Percentiles rank a stretch among this genome's conserved stretches.
phyloP scores from a whole-genome alignment of 2,329 filamentous ascomycete genomes.

The Clarireedia hainanense region DNA sequence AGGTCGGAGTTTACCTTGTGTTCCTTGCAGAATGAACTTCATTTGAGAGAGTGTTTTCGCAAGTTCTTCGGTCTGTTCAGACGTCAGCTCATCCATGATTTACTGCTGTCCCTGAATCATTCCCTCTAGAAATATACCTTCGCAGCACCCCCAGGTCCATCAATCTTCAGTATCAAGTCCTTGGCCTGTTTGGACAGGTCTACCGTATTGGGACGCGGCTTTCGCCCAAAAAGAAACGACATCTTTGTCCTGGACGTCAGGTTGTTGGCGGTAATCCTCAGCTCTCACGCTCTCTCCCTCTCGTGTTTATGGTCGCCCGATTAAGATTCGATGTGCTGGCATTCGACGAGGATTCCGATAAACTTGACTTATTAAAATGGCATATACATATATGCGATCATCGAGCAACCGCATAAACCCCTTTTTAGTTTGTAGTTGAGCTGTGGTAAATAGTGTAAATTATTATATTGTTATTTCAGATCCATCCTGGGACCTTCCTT shows the following conservation, averaged over 20 bases:
- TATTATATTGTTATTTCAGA: conserved; percentile 3
- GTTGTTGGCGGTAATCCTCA: conserved; percentile 8
- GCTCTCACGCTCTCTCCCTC: neutral
- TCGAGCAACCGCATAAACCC: neutral
- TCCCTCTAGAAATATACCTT: conserved; percentile 39
- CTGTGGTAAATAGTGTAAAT: neutral
- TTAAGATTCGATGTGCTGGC: conserved; percentile 9
- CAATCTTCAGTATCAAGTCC: conserved; percentile 53
- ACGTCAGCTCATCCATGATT: conserved; percentile 16
- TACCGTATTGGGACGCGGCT: conserved; percentile 52
- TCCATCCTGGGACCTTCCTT: conserved; percentile 8
- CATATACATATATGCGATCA: conserved; percentile 4
- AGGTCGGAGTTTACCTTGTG: conserved; percentile 56
- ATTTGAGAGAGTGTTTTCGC: conserved; percentile 81
- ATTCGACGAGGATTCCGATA: conserved; percentile 9
- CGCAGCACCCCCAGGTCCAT: conserved; percentile 45
- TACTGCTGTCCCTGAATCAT: neutral
- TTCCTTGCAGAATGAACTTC: conserved; percentile 89
- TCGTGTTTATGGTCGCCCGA: conserved; percentile 14
- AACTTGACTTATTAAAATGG: conserved; percentile 1
- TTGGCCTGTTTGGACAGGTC: conserved; percentile 45
- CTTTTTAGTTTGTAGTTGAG: conserved; percentile 1
- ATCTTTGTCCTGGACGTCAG: conserved; percentile 34
- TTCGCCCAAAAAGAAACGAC: conserved; percentile 63
- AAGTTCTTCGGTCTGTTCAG: conserved; percentile 69